Evolutionary conservation across 345 rosid species (phyloP).

Genomic region (Boechera retrofracta): DNA sequence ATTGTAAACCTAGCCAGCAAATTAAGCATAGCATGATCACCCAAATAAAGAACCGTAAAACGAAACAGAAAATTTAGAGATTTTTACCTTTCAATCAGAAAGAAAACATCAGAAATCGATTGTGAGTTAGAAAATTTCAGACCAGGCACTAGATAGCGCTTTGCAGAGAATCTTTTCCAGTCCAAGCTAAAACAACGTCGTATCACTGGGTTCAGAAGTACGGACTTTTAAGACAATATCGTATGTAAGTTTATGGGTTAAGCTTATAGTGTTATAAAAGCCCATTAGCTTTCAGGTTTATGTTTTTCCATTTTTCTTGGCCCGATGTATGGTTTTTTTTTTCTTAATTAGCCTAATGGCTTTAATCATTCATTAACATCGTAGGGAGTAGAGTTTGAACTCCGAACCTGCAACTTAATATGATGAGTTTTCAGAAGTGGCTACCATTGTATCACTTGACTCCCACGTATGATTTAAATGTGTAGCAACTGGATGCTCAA

Average conservation of each 20-base stretch:
- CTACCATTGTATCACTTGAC: no score
- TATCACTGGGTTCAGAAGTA: not conserved
- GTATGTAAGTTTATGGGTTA: not conserved
- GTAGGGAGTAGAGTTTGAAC: no score
- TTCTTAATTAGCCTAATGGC: no score
- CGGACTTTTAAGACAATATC: not conserved
- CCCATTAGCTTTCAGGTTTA: slow-evolving; percentile 11
- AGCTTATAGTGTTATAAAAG: not conserved
- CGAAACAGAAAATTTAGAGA: not conserved
- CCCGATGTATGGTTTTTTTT: no score
- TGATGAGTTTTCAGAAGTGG: no score
- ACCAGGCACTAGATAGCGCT: slow-evolving; percentile 14
- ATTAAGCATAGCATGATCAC: not conserved
- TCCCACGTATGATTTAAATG: no score
- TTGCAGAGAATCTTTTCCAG: slow-evolving; percentile 9
- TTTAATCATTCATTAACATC: no score
- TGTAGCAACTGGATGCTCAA: not conserved
- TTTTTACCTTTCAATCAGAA: slow-evolving; percentile 20
- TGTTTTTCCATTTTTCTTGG: no score
- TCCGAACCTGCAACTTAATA: no score
- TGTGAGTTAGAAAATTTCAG: slow-evolving; percentile 6
- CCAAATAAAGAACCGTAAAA: not conserved
- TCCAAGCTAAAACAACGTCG: not conserved
- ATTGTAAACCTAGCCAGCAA: not conserved
- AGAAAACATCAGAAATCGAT: slow-evolving; percentile 15